These are phyloP conservation scores for Kodamaea laetipori DNA, from an alignment of 805 yeast genomes.

Conservation along the genomic window DNA sequence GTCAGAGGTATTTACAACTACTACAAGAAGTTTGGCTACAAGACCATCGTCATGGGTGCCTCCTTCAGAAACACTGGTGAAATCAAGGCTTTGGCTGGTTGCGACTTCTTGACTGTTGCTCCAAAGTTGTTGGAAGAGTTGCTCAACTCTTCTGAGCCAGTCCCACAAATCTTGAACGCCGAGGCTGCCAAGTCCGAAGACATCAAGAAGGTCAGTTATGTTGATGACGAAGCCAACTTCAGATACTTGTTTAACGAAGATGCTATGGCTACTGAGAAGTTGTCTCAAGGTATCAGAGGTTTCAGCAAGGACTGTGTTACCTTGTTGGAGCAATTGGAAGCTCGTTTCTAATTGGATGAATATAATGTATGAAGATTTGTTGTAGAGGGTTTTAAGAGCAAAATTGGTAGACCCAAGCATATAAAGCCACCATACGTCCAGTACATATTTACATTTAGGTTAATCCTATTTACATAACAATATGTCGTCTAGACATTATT, in stretches of 20 bases:
- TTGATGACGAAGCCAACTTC: constrained; percentile 87
- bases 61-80: constrained; percentile 97
- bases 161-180: constrained; percentile 82
- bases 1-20: constrained; percentile 91
- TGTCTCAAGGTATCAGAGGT: constrained; percentile 96
- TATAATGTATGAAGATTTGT: no score
- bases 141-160: constrained; percentile 70
- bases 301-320: constrained; percentile 93
- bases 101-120: constrained; percentile 93
- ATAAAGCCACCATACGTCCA: no score
- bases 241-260: constrained; percentile 92
- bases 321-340: constrained; percentile 65
- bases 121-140: constrained; percentile 91
- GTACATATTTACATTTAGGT: no score
- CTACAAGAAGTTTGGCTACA: constrained; percentile 95
- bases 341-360: constrained; percentile 43
- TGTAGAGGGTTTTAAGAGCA: no score
- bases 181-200: constrained; percentile 51
- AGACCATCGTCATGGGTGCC: constrained; percentile 99
- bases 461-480: no score
- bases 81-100: constrained; percentile 95
- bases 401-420: no score
- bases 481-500: no score
- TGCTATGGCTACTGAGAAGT: constrained; percentile 97
- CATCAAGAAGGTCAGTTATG: constrained; percentile 65